Conservation (phyloP, 768 basidiomycete genomes). For the Peribolospora kevripleyi region DNA sequence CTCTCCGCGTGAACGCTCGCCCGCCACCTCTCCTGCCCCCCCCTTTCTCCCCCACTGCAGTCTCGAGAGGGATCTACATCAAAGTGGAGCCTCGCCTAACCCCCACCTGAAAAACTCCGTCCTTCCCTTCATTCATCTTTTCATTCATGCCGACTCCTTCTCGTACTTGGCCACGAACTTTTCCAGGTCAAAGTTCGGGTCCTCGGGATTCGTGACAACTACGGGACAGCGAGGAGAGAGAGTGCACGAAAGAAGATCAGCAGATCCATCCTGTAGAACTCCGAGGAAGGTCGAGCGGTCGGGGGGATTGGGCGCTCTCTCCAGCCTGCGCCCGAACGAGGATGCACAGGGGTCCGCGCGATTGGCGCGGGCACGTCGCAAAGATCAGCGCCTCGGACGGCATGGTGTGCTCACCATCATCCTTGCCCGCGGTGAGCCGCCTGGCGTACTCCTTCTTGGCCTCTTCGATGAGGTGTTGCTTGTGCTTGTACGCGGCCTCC, state of each 20-base stretch:
- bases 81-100: too few relatives aligned
- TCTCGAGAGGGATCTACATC: too few relatives aligned
- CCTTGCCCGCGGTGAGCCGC: slow-evolving; percentile 22
- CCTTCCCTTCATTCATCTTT: slow-evolving; percentile 28
- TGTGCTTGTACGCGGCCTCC: slow-evolving; percentile 43
- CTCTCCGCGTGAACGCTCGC: too few relatives aligned
- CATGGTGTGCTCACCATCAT: slow-evolving; percentile 29
- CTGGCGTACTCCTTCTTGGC: slow-evolving; percentile 56
- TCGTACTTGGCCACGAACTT: slow-evolving; percentile 29
- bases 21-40: too few relatives aligned
- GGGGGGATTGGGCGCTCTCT: too few relatives aligned
- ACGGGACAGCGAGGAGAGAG: slow-evolving; percentile 2
- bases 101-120: slow-evolving; percentile 51
- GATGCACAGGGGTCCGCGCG: too few relatives aligned
- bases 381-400: slow-evolving; percentile 2
- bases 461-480: slow-evolving; percentile 53
- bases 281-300: too few relatives aligned
- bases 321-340: too few relatives aligned
- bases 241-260: neutral
- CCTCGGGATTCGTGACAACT: slow-evolving; percentile 85
- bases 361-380: neutral
- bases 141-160: slow-evolving; percentile 2
- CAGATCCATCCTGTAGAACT: too few relatives aligned
- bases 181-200: slow-evolving; percentile 89
- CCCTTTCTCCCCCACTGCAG: too few relatives aligned